phyloP scores from a whole-genome alignment of 75 land plant genomes.

The Larix kaempferi region DNA sequence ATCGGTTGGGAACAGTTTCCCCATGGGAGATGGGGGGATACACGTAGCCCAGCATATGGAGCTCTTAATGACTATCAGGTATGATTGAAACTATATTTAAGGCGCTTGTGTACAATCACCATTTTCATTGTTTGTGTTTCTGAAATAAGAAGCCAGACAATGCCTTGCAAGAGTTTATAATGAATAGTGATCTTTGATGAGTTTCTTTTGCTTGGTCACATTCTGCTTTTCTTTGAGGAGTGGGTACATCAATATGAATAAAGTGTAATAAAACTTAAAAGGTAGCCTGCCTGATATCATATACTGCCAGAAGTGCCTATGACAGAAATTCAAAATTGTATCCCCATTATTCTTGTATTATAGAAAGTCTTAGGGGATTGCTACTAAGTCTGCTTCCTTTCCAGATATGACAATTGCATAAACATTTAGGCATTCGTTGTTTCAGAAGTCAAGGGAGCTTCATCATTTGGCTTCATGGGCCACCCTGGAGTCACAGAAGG shows the following conservation, averaged over 20 bases:
- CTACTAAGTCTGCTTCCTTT: not conserved
- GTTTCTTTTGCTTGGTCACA: not conserved
- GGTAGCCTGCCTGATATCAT: not conserved
- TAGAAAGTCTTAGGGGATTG: not conserved
- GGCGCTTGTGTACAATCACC: not conserved
- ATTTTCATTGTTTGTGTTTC: not conserved
- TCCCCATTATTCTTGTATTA: too few species aligned
- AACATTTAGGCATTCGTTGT: too few species aligned
- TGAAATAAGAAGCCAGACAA: not conserved
- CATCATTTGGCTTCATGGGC: too few species aligned
- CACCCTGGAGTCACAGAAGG: too few species aligned
- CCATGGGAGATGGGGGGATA: constrained; percentile 84
- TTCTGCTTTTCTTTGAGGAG: not conserved
- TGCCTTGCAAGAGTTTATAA: too few species aligned
- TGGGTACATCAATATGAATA: not conserved
- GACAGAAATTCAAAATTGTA: too few species aligned
- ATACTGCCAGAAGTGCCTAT: not conserved
- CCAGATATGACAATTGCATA: not conserved
- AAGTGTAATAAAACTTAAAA: not conserved
- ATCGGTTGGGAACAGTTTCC: constrained; percentile 85
- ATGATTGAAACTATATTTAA: not conserved
- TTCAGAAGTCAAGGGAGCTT: too few species aligned
- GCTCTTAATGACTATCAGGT: constrained; percentile 85
- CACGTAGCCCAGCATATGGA: constrained; percentile 89
- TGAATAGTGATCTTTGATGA: constrained; percentile 10